Evolutionary conservation across 345 rosid genomes (phyloP).

Genomic region (Acer saccharum): DNA sequence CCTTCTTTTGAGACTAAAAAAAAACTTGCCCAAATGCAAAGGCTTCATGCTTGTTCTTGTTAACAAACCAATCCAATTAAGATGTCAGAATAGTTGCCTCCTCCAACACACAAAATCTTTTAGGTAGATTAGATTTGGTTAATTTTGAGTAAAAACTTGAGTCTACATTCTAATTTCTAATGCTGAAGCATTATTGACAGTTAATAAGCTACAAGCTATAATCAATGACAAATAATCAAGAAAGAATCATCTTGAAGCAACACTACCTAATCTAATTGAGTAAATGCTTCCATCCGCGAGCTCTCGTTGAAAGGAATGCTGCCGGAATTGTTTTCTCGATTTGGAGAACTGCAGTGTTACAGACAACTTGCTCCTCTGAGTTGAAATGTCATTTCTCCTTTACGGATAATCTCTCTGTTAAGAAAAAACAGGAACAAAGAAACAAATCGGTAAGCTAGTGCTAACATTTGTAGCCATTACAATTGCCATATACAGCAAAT

Average conservation of each 20-base stretch:
- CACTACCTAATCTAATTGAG: not conserved
- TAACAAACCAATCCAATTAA: no score
- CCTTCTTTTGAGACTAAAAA: no score
- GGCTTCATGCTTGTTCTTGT: no score
- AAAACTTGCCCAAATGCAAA: no score
- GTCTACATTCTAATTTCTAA: not conserved
- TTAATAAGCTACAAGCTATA: constrained; percentile 1
- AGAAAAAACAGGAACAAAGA: not conserved
- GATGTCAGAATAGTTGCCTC: no score
- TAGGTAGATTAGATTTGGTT: no score
- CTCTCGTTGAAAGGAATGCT: not conserved
- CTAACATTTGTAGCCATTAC: not conserved
- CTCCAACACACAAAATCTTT: no score
- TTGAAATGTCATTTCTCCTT: constrained; percentile 35
- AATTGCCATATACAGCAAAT: no score
- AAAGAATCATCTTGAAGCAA: not conserved
- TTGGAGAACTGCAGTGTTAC: not conserved
- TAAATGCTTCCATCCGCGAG: not conserved
- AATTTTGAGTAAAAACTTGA: no score
- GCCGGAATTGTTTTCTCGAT: not conserved
- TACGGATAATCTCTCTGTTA: constrained; percentile 53
- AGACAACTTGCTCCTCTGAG: not conserved
- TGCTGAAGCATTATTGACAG: not conserved
- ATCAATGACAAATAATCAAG: not conserved
- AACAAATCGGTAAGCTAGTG: not conserved